phyloP scores from a whole-genome alignment of 257 asterid genomes.

The Haberlea rhodopensis region DNA sequence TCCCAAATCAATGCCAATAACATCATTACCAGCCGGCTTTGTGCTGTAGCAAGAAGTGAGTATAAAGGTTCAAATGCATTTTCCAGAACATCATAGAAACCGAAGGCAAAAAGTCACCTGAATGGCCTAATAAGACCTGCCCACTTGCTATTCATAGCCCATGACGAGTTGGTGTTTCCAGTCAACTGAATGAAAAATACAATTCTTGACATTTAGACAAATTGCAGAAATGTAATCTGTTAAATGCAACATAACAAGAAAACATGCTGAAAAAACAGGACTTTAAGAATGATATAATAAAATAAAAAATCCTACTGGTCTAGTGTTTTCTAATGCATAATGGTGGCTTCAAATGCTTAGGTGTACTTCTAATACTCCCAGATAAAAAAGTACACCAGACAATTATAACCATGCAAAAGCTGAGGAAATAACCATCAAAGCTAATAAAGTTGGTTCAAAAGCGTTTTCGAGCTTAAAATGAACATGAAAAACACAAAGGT shows the following conservation, averaged over 20 bases:
- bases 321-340: background rate
- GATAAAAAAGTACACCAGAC: background rate
- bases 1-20: constrained; percentile 82
- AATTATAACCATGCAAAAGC: background rate
- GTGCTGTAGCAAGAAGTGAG: constrained; percentile 42
- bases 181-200: constrained; percentile 37
- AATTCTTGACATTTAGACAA: constrained; percentile 9
- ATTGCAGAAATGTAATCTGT: background rate
- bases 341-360: background rate
- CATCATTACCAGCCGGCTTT: constrained; percentile 67
- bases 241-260: background rate
- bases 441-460: background rate
- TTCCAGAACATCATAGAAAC: background rate
- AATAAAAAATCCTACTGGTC: background rate
- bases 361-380: too few species aligned
- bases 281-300: background rate
- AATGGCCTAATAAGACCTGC: constrained; percentile 55
- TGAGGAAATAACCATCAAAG: background rate
- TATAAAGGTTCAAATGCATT: background rate
- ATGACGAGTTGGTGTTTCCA: constrained; percentile 49
- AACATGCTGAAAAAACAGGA: background rate
- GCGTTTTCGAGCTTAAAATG: too few species aligned
- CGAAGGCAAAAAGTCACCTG: constrained; percentile 38
- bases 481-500: background rate
- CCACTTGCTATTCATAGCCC: constrained; percentile 50